Conservation (phyloP, 768 basidiomycete genomes). For the Suillus placidus region DNA sequence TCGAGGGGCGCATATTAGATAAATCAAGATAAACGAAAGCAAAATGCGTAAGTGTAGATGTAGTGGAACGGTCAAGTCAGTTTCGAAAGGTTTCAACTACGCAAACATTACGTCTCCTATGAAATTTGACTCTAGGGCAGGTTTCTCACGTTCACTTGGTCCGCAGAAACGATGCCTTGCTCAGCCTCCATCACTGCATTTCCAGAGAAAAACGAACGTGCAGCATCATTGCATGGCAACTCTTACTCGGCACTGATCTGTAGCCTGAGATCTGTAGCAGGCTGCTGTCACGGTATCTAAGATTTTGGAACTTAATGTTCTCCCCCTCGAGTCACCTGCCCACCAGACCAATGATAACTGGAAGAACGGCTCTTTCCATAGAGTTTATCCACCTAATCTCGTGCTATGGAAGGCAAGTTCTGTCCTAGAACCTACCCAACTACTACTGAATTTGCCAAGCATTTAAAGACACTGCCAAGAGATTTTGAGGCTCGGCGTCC, state of each 20-base stretch:
- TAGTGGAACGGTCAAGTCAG: background rate
- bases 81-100: conserved; percentile 4
- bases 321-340: background rate
- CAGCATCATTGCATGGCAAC: background rate
- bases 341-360: too few species aligned
- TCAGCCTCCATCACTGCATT: background rate
- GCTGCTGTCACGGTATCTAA: background rate
- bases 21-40: conserved; percentile 4
- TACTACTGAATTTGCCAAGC: background rate
- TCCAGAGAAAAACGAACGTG: background rate
- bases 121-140: conserved; percentile 30
- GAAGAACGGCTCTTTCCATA: background rate
- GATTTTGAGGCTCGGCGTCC: background rate
- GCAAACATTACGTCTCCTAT: conserved; percentile 29
- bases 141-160: conserved; percentile 11
- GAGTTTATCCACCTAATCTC: background rate
- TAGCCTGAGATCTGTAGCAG: background rate
- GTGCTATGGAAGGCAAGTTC: background rate
- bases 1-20: conserved; percentile 37
- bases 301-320: background rate
- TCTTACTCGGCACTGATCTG: background rate
- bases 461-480: too few species aligned
- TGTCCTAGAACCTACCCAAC: background rate
- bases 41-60: background rate
- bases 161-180: background rate